phyloP scores from a whole-genome alignment of 1,284 basidiomycete genomes.

The Farysia itapuensis region DNA sequence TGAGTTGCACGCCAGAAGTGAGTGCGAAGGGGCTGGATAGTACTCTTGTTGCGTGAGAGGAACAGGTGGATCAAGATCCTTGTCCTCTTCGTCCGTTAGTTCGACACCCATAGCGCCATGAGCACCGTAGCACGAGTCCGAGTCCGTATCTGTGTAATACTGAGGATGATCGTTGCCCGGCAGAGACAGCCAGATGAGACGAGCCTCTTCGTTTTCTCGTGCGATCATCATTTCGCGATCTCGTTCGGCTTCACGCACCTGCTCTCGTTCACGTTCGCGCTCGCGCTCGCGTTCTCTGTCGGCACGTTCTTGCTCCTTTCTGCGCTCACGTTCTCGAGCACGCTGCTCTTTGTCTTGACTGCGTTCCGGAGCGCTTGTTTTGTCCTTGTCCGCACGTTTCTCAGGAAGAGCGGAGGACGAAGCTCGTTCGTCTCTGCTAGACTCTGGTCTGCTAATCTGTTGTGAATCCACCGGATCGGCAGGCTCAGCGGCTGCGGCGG shows the following conservation, averaged over 20 bases:
- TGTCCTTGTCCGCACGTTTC: conserved; percentile 18
- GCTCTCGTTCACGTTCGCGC: conserved; percentile 32
- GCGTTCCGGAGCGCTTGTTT: conserved; percentile 17
- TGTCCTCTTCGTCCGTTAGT: conserved; percentile 34
- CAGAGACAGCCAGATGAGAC: conserved; percentile 43
- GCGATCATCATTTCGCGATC: conserved; percentile 37
- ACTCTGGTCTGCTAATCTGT: too few species aligned
- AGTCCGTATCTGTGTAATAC: conserved; percentile 51
- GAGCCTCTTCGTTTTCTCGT: conserved; percentile 37
- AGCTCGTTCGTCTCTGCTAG: too few species aligned
- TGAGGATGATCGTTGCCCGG: conserved; percentile 49
- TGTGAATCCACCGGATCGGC: too few species aligned
- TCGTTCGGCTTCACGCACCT: conserved; percentile 34
- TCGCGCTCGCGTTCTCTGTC: conserved; percentile 12
- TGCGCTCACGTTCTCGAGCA: conserved; percentile 27
- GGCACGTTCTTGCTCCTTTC: conserved; percentile 26
- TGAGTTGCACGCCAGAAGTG: too few species aligned
- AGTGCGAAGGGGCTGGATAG: conserved; percentile 24
- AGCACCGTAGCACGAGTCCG: conserved; percentile 36
- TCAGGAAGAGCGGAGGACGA: conserved; percentile 1
- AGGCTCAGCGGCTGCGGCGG: too few species aligned
- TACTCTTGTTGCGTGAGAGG: conserved; percentile 28
- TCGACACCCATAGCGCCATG: conserved; percentile 27
- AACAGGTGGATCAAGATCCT: conserved; percentile 29
- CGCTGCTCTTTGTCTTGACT: conserved; percentile 34